Evolutionary conservation across 495 filamentous ascomycete genomes (phyloP).

Genomic region (Penicillium egyptiacum): DNA sequence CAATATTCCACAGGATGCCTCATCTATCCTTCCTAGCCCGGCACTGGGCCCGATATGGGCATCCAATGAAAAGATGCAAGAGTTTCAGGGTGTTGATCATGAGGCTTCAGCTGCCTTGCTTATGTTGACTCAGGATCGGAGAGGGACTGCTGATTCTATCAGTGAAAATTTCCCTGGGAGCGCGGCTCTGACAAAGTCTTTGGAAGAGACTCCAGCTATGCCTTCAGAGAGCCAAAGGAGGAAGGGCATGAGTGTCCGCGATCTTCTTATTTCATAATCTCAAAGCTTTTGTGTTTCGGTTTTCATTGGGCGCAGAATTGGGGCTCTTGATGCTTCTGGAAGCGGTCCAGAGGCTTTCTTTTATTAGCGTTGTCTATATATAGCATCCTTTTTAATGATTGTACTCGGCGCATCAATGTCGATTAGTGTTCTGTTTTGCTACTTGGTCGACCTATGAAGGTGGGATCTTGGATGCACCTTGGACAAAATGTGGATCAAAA

Average conservation of each 20-base stretch:
- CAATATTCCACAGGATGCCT: constrained; percentile 27
- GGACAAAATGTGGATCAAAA: too few relatives aligned
- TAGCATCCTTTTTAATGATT: not conserved
- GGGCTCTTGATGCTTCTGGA: not conserved
- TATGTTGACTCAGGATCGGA: constrained; percentile 72
- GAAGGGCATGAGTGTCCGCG: constrained; percentile 74
- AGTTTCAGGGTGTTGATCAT: constrained; percentile 57
- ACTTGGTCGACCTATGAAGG: not conserved
- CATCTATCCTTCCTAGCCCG: constrained; percentile 45
- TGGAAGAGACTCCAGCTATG: constrained; percentile 4
- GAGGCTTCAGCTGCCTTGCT: constrained; percentile 79
- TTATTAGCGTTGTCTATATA: constrained; percentile 5
- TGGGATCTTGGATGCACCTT: not conserved
- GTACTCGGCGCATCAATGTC: not conserved
- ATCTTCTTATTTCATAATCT: constrained; percentile 64
- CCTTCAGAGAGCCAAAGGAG: constrained; percentile 25
- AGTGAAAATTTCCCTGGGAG: constrained; percentile 25
- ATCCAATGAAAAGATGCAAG: constrained; percentile 27
- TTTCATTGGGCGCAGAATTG: not conserved
- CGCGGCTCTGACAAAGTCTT: constrained; percentile 14
- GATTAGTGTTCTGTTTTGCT: not conserved
- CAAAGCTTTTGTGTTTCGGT: not conserved
- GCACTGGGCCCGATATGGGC: constrained; percentile 37
- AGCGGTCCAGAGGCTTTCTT: not conserved
- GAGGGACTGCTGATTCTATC: constrained; percentile 43